Percentiles rank a stretch among this genome's conserved stretches.
phyloP scores from a whole-genome alignment of 169 alveolate genomes.

The Plasmodium ovale region DNA sequence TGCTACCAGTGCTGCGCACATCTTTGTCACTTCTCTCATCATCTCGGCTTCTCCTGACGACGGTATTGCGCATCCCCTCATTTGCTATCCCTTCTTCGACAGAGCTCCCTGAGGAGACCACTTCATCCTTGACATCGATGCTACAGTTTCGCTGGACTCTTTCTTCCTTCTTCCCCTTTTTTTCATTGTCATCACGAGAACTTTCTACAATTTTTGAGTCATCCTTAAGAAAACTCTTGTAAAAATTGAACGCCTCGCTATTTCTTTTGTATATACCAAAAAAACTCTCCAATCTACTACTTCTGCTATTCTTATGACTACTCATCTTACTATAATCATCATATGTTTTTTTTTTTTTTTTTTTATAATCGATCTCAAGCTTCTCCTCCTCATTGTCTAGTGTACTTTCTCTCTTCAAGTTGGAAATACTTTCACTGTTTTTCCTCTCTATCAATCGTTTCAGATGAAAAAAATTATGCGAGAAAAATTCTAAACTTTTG shows the following conservation, averaged over 20 bases:
- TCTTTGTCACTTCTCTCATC: no score
- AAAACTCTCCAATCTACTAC: constrained; percentile 18
- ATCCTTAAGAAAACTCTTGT: not conserved
- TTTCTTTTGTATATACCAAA: constrained; percentile 18
- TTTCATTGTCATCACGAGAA: not conserved
- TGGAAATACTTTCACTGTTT: not conserved
- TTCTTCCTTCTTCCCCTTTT: not conserved
- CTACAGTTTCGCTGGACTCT: not conserved
- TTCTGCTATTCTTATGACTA: not conserved
- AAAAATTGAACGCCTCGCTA: constrained; percentile 14
- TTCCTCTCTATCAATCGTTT: constrained; percentile 38
- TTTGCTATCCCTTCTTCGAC: no score
- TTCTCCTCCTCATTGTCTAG: constrained; percentile 26
- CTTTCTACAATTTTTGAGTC: not conserved
- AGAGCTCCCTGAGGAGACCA: no score
- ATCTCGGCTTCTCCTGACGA: no score
- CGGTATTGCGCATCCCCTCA: no score
- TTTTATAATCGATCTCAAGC: not conserved
- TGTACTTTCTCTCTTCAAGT: constrained; percentile 20
- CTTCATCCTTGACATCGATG: no score
- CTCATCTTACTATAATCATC: not conserved
- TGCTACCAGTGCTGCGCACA: no score
- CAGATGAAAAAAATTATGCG: constrained; percentile 39
- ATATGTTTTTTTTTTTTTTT: constrained; percentile 18
- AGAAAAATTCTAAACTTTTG: constrained; percentile 41